Evolutionary conservation across 176 grass and related monocot genomes (phyloP).

Genomic region (Secale cereale): DNA sequence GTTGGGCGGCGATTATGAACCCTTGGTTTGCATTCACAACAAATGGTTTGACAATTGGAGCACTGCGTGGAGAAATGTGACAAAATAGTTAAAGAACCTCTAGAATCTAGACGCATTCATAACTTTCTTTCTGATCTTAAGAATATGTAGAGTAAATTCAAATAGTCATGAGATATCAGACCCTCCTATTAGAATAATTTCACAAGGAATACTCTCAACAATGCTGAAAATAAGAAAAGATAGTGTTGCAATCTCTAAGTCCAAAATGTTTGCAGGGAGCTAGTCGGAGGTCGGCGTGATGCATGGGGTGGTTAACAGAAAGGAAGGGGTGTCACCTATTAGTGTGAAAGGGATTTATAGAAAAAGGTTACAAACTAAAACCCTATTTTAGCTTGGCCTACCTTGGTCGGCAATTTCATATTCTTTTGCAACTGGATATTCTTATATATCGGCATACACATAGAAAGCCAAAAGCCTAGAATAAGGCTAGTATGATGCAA

Average conservation of each 20-base stretch:
- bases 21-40: constrained; percentile 83
- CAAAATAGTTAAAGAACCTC: background rate
- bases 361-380: background rate
- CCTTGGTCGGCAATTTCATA: background rate
- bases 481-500: background rate
- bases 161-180: background rate
- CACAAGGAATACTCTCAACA: background rate
- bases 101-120: background rate
- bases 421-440: background rate
- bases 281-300: background rate
- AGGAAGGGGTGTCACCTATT: background rate
- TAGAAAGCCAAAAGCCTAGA: background rate
- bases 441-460: background rate
- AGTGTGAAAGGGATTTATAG: background rate
- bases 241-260: background rate
- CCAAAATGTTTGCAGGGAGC: background rate
- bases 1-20: constrained; percentile 90
- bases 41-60: constrained; percentile 87
- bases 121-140: background rate
- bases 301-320: background rate
- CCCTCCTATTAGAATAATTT: background rate
- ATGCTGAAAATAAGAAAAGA: background rate
- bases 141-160: background rate
- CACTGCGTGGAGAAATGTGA: constrained; percentile 49
- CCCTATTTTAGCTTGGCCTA: background rate